Base-by-base conservation (phyloP, 169 alveolate species). In the Plasmodium vinckei region DNA sequence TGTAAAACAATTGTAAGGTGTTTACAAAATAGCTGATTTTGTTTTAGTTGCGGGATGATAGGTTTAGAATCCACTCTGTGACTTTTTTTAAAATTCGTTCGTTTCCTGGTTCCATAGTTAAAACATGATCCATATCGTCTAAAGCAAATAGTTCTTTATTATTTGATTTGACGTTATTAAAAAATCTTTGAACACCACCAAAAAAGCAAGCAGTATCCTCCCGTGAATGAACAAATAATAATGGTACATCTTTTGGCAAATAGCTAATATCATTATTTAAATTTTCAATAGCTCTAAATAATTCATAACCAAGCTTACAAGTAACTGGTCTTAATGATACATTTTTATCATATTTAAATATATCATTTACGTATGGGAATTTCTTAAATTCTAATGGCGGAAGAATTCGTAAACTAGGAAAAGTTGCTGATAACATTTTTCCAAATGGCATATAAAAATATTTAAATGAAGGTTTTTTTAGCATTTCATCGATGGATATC, bases 181-280 rank as follows among this genome's bases (percentile, higher is more conserved):
- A 77, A 77, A 77, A 77, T 2, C 33, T 49, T 49, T 57, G 42
- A 1, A 23, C 75, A 0, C 88, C 88, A 21, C 23, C 69, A 64
- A 39, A 77, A 56, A 46, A 46, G 21, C 94, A 91, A 4, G 73
- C 77, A 56, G 61, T 64, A 51, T 93, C 95, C 23, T 87, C 71
- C 42, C 21, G 63, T 17, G 91, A 67, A 51, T 93, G 95, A 3
- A 91, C n/a, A 23, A 93, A 67, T 47, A 93, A 53, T 13, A 94
- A 77, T 2, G 94, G 94, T 0, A 84, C 72, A 54, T 91, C 65
- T 47, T n/a, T n/a, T 7, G 94, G 94, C 49, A 87, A 84, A 17
- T 59, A 21, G 5, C 17, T 57, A 21, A 87, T 61, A 63, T 88
- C 90, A 21, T 57, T 77, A 59, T 72, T 56, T 92, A 93, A 56